phyloP scores from a whole-genome alignment of 345 rosid species.

The Combretum micranthum region DNA sequence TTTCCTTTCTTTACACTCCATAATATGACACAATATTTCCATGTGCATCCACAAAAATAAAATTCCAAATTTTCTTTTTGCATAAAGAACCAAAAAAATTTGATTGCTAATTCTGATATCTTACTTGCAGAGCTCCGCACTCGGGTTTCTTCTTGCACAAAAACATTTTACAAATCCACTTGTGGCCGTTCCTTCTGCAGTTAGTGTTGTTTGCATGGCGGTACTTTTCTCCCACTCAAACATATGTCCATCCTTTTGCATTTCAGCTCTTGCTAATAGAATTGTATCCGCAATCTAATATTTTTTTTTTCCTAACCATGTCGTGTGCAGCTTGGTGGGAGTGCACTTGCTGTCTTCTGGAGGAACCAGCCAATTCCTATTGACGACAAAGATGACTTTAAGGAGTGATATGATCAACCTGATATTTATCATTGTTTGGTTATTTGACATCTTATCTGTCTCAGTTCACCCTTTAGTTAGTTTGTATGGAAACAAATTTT shows the following conservation, averaged over 20 bases:
- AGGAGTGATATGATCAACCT: conserved; percentile 32
- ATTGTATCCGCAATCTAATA: background rate
- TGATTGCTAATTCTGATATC: conserved; percentile 3
- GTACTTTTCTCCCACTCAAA: conserved; percentile 29
- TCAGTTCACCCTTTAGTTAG: too few species aligned
- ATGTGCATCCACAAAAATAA: background rate
- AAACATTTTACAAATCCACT: conserved; percentile 90
- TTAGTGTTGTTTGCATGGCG: conserved; percentile 97
- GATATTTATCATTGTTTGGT: too few species aligned
- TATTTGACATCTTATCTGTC: too few species aligned
- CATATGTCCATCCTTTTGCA: background rate
- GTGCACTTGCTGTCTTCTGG: conserved; percentile 90
- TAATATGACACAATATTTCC: too few species aligned
- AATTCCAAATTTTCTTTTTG: background rate
- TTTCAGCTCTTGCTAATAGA: background rate
- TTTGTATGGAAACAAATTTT: too few species aligned
- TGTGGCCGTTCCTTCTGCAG: conserved; percentile 96
- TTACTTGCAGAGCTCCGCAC: conserved; percentile 77
- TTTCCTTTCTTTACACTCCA: too few species aligned
- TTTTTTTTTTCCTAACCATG: background rate
- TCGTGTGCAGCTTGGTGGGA: conserved; percentile 79
- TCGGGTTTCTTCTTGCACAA: conserved; percentile 92
- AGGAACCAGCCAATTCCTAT: conserved; percentile 69
- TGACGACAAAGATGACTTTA: conserved; percentile 90
- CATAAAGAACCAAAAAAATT: background rate